A percentile compares a stretch with the other conserved stretches of the same genome.
These are phyloP conservation scores for Russula earlei DNA, from an alignment of 768 basidiomycete species.

Conservation along the genomic window DNA sequence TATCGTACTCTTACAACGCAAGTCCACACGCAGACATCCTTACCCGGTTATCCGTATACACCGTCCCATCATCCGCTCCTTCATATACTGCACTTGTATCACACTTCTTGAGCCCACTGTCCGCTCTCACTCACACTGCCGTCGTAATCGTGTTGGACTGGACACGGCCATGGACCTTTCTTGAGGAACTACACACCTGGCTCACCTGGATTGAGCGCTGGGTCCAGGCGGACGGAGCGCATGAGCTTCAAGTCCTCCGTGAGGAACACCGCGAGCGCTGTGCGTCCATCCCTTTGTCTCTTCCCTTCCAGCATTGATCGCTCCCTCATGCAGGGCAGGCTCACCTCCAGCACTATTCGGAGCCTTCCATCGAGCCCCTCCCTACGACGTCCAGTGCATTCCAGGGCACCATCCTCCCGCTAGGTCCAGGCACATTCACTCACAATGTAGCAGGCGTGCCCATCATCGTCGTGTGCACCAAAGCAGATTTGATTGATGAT, in stretches of 20 bases:
- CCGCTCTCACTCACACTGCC: slow-evolving; percentile 57
- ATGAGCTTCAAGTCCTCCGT: slow-evolving; percentile 63
- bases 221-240: slow-evolving; percentile 57
- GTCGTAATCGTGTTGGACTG: slow-evolving; percentile 88
- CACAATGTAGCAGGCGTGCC: slow-evolving; percentile 82
- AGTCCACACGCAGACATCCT: slow-evolving; percentile 53
- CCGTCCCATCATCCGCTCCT: slow-evolving; percentile 71
- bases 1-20: not conserved
- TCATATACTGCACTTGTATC: slow-evolving; percentile 67
- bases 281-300: slow-evolving; percentile 32
- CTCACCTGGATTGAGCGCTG: slow-evolving; percentile 77
- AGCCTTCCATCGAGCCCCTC: slow-evolving; percentile 61
- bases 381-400: slow-evolving; percentile 51
- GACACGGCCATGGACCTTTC: slow-evolving; percentile 89
- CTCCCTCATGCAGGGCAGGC: slow-evolving; percentile 54
- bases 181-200: slow-evolving; percentile 80
- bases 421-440: slow-evolving; percentile 77
- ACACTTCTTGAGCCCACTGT: slow-evolving; percentile 65
- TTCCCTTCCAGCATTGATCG: not conserved
- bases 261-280: slow-evolving; percentile 80
- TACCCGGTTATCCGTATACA: slow-evolving; percentile 83
- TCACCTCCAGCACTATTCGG: slow-evolving; percentile 82
- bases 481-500: slow-evolving; percentile 89
- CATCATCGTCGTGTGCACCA: slow-evolving; percentile 84
- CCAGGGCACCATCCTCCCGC: slow-evolving; percentile 63